A percentile compares a stretch with the other conserved stretches of the same genome.
Evolutionary conservation across 108 stramenopile genomes (phyloP).

Genomic region (Cyclotella atomus): DNA sequence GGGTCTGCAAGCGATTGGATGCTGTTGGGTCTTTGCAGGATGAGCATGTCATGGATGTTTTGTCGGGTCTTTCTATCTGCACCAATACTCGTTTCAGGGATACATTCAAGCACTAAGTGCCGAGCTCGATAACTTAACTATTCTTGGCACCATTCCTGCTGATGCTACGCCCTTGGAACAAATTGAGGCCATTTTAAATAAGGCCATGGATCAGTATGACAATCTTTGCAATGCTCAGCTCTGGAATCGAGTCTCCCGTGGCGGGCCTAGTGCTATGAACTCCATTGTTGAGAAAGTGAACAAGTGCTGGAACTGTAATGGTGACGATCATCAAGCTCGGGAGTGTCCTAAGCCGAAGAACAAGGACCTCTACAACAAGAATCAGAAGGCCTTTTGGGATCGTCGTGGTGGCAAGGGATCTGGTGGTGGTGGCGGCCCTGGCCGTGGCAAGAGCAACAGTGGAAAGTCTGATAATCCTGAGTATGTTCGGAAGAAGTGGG

Average conservation of each 20-base stretch:
- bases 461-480: background rate
- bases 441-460: background rate
- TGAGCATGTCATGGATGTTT: conserved; percentile 7
- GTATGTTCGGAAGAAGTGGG: background rate
- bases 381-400: background rate
- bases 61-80: conserved; percentile 1
- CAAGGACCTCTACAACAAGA: background rate
- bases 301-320: conserved; percentile 1
- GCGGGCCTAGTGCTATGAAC: background rate
- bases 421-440: background rate
- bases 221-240: background rate
- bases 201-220: background rate
- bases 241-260: background rate
- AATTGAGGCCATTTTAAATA: background rate
- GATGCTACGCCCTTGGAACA: background rate
- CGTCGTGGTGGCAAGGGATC: background rate
- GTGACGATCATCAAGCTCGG: background rate
- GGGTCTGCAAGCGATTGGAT: conserved; percentile 11
- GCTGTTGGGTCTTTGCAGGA: conserved; percentile 7
- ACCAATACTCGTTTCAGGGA: conserved; percentile 1
- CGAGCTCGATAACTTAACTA: background rate
- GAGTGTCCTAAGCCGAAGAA: background rate
- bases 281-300: background rate
- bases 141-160: background rate
- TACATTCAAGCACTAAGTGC: background rate